Evolutionary conservation across 345 rosid species (phyloP).

Genomic region (Sapria himalayana): DNA sequence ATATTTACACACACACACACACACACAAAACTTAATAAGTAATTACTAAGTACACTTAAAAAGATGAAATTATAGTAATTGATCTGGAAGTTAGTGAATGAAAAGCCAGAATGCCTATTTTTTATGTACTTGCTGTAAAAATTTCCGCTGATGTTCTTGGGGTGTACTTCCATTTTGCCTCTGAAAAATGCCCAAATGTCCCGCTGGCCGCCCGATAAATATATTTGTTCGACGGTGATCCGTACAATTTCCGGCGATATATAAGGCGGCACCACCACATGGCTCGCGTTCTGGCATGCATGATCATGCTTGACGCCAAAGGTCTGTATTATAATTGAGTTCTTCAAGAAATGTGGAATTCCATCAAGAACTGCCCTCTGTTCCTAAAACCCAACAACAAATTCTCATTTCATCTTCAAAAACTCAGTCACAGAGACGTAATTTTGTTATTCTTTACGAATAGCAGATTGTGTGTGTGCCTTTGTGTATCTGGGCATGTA

Average conservation of each 20-base stretch:
- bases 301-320: slow-evolving; percentile 70
- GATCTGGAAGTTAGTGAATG: too few relatives aligned
- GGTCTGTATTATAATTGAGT: slow-evolving; percentile 65
- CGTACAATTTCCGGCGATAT: slow-evolving; percentile 39
- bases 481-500: too few relatives aligned
- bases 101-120: too few relatives aligned
- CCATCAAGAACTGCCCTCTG: slow-evolving; percentile 60
- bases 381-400: slow-evolving; percentile 54
- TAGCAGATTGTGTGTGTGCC: too few relatives aligned
- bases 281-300: slow-evolving; percentile 69
- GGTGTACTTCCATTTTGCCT: slow-evolving; percentile 95
- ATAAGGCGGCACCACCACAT: slow-evolving; percentile 88
- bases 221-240: slow-evolving; percentile 21
- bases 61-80: too few relatives aligned
- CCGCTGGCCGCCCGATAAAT: slow-evolving; percentile 27
- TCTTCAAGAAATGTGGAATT: slow-evolving; percentile 68
- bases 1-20: too few relatives aligned
- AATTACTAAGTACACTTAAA: too few relatives aligned
- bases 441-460: too few relatives aligned
- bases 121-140: slow-evolving; percentile 96
- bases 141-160: slow-evolving; percentile 75
- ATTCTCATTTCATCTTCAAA: too few relatives aligned
- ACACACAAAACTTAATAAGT: background rate
- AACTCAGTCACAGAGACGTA: too few relatives aligned
- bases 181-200: slow-evolving; percentile 79